A percentile compares a stretch with the other conserved stretches of the same genome.
phyloP scores from a whole-genome alignment of 345 rosid species.

The Trapa incisa region DNA sequence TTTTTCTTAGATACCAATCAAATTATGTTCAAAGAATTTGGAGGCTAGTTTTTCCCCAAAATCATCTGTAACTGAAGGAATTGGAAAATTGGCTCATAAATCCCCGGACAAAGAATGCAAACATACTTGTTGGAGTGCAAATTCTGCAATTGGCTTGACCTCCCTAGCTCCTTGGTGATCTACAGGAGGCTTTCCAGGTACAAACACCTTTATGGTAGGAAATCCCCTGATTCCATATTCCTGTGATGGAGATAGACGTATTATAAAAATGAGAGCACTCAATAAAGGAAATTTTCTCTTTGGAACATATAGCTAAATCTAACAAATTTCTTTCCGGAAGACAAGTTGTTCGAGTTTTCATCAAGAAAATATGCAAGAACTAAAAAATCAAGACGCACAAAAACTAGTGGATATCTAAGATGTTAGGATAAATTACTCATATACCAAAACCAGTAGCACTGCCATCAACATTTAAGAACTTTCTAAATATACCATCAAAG shows the following conservation, averaged over 20 bases:
- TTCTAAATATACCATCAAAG: background rate
- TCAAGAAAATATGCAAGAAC: background rate
- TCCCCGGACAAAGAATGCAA: too few relatives aligned
- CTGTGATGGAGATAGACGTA: slow-evolving; percentile 23
- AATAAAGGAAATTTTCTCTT: background rate
- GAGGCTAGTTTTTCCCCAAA: too few relatives aligned
- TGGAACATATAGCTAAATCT: background rate
- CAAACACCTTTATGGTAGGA: slow-evolving; percentile 86
- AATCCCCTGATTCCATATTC: slow-evolving; percentile 87
- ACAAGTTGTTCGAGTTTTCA: background rate
- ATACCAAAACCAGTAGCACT: background rate
- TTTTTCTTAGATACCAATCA: too few relatives aligned
- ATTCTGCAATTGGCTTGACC: slow-evolving; percentile 67
- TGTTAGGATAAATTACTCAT: background rate
- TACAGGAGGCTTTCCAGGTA: slow-evolving; percentile 72
- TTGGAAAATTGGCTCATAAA: background rate
- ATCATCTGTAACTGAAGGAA: background rate
- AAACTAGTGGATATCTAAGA: background rate
- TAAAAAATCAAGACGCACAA: background rate
- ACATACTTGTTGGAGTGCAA: slow-evolving; percentile 42
- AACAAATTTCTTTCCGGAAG: too few relatives aligned
- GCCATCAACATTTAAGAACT: background rate
- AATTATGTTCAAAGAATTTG: too few relatives aligned
- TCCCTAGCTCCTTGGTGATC: slow-evolving; percentile 97
- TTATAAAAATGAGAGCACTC: background rate